A percentile compares a stretch with the other conserved stretches of the same genome.
These are phyloP conservation scores for Wallacemonas sp. DNA, from an alignment of 208 protist genomes.

Conservation along the genomic window DNA sequence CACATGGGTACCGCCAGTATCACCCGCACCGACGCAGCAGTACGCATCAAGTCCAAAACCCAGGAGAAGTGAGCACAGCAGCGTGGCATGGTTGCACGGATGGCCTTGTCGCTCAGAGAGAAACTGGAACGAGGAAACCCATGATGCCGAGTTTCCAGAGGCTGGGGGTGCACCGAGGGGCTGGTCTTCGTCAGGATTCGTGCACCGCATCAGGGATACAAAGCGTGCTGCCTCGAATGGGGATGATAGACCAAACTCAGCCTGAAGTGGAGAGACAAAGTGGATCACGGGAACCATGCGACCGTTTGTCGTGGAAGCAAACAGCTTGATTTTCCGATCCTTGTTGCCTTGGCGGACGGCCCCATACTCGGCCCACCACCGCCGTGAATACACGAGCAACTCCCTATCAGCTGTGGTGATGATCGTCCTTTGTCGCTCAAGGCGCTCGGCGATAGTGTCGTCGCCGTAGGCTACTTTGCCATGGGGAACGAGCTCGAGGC, in stretches of 20 bases:
- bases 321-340: constrained; percentile 85
- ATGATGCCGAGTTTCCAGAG: constrained; percentile 31
- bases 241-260: constrained; percentile 72
- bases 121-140: constrained; percentile 85
- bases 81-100: constrained; percentile 79
- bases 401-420: constrained; percentile 92
- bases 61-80: constrained; percentile 91
- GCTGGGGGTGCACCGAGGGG: constrained; percentile 30
- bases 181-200: constrained; percentile 39
- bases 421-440: constrained; percentile 78
- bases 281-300: constrained; percentile 88
- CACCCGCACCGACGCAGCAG: constrained; percentile 65
- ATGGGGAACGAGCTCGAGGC: constrained; percentile 80
- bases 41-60: constrained; percentile 92
- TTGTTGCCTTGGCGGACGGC: constrained; percentile 60
- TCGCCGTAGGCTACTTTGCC: constrained; percentile 66
- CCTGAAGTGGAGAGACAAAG: constrained; percentile 81
- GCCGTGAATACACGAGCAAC: constrained; percentile 91
- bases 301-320: constrained; percentile 76
- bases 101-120: constrained; percentile 85
- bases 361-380: constrained; percentile 92
- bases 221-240: constrained; percentile 88
- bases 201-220: constrained; percentile 78
- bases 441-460: constrained; percentile 65
- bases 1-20: constrained; percentile 24